Evolutionary conservation across 257 asterid species (phyloP).

Genomic region (Cynanchum wilfordii): DNA sequence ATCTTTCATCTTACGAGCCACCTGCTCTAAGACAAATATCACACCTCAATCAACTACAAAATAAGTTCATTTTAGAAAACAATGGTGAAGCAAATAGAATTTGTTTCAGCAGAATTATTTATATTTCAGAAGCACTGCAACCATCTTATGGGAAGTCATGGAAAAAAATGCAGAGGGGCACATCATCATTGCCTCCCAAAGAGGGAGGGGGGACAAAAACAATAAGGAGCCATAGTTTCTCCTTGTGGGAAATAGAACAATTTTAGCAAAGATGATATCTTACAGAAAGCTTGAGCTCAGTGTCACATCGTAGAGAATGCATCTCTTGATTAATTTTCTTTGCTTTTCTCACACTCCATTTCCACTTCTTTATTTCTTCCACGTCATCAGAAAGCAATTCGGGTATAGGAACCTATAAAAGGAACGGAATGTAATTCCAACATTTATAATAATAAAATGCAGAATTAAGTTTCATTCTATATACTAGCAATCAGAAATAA

Average conservation of each 20-base stretch:
- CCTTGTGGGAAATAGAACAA: conserved; percentile 9
- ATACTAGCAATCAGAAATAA: not conserved
- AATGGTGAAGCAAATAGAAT: not conserved
- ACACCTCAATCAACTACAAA: conserved; percentile 20
- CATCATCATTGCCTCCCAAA: not conserved
- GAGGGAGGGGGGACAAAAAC: not conserved
- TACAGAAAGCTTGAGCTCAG: conserved; percentile 88
- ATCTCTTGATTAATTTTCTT: conserved; percentile 86
- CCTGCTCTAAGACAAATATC: conserved; percentile 44
- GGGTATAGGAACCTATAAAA: conserved; percentile 69
- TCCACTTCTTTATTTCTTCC: conserved; percentile 67
- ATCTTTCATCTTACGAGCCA: conserved; percentile 87
- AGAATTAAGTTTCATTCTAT: not conserved
- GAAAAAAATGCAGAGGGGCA: not conserved
- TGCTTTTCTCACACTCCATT: conserved; percentile 71
- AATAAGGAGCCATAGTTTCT: not conserved
- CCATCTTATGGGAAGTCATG: not conserved
- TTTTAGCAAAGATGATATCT: conserved; percentile 24
- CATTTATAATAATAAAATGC: not conserved
- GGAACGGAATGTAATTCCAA: conserved; percentile 7
- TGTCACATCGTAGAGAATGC: conserved; percentile 88
- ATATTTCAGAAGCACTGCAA: not conserved
- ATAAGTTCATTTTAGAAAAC: not conserved
- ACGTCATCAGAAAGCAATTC: conserved; percentile 58
- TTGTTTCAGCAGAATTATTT: not conserved